Evolutionary conservation across 2,329 filamentous ascomycete species (phyloP).

Genomic region (Didymella arachidicola): DNA sequence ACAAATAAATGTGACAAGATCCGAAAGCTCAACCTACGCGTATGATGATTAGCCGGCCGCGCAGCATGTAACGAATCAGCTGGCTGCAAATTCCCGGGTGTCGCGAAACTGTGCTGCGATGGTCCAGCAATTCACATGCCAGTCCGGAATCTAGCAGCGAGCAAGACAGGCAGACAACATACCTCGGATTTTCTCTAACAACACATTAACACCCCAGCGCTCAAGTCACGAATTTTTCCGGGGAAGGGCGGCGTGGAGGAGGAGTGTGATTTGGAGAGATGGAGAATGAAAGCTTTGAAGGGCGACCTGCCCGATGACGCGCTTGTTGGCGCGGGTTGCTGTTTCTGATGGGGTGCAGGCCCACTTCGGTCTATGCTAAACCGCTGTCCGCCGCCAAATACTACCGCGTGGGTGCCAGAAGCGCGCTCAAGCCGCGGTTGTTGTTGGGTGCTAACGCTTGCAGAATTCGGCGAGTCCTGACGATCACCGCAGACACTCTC

Average conservation of each 20-base stretch:
- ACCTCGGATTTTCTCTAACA: conserved; percentile 15
- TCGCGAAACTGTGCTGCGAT: conserved; percentile 6
- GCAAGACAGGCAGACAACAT: background rate
- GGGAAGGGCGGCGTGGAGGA: conserved; percentile 20
- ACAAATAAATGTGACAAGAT: conserved; percentile 15
- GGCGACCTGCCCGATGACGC: conserved; percentile 17
- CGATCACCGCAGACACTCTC: background rate
- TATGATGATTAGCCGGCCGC: conserved; percentile 20
- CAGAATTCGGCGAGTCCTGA: conserved; percentile 10
- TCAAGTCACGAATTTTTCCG: conserved; percentile 21
- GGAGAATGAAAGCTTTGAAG: conserved; percentile 22
- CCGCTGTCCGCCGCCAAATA: conserved; percentile 22
- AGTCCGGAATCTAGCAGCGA: conserved; percentile 8
- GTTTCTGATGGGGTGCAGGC: conserved; percentile 12
- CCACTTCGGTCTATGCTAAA: conserved; percentile 19
- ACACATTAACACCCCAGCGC: conserved; percentile 10
- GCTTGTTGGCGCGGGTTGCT: conserved; percentile 16
- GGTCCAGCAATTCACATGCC: conserved; percentile 2
- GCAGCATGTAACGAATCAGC: conserved; percentile 14
- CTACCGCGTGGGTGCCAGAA: conserved; percentile 8
- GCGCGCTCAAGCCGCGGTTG: background rate
- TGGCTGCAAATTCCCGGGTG: conserved; percentile 9
- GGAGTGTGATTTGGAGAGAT: conserved; percentile 16
- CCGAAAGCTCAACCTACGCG: conserved; percentile 12
- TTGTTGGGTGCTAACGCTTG: conserved; percentile 6